A percentile compares a stretch with the other conserved stretches of the same genome.
phyloP scores from a whole-genome alignment of 768 basidiomycete genomes.

The Serpula lacrymans region DNA sequence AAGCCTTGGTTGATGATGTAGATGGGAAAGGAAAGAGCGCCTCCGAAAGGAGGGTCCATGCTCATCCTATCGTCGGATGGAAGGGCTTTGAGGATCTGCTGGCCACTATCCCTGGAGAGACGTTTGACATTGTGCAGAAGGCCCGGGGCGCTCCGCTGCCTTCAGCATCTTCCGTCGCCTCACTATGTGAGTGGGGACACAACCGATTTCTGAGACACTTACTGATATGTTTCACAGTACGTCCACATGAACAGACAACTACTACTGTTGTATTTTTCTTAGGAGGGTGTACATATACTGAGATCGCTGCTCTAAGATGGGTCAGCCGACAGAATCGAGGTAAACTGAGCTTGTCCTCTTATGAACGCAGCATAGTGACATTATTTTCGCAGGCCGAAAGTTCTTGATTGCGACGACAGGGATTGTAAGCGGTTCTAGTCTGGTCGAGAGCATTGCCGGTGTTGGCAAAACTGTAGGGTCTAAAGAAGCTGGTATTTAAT shows the following conservation, averaged over 20 bases:
- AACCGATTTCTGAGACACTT: not conserved
- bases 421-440: conserved; percentile 75
- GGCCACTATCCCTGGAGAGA: conserved; percentile 77
- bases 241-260: conserved; percentile 56
- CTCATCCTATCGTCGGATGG: conserved; percentile 94
- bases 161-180: conserved; percentile 23
- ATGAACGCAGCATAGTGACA: conserved; percentile 11
- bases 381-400: conserved; percentile 63
- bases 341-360: conserved; percentile 21
- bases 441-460: conserved; percentile 67
- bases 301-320: conserved; percentile 94
- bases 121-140: conserved; percentile 71
- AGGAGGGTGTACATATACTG: conserved; percentile 96
- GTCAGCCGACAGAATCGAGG: conserved; percentile 83
- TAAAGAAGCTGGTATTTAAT: conserved; percentile 44
- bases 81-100: conserved; percentile 95
- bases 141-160: conserved; percentile 27
- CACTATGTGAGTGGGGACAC: conserved; percentile 35
- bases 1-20: conserved; percentile 37
- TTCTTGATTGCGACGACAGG: conserved; percentile 92
- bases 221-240: conserved; percentile 30
- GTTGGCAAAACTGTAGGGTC: conserved; percentile 23
- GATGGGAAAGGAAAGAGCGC: conserved; percentile 37
- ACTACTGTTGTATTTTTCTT: conserved; percentile 95
- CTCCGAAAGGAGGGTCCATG: conserved; percentile 58